Base-by-base conservation (phyloP, 2,329 filamentous ascomycete genomes). In the Macrophomina tecta region DNA sequence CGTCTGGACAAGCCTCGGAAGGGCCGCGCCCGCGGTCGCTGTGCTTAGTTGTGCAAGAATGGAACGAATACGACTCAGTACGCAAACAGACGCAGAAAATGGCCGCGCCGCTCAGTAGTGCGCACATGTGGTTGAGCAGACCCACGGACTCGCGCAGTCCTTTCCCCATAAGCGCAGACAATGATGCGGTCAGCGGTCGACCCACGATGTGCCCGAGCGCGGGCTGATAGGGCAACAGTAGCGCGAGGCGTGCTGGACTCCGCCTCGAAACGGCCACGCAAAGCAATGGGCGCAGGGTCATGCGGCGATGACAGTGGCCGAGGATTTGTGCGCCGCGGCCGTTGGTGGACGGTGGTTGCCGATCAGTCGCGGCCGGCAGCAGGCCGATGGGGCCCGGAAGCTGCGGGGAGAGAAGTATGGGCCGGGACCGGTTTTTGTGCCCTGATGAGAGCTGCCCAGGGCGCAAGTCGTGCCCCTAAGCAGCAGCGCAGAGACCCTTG, bases 191-290 rank as follows among this genome's bases (percentile, higher is more conserved):
- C 30, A 62, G 45, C 58, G 58, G 42, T 11, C 42, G 14, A 16
- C 58, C 45, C 42, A 62, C 58, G 45, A 6, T 23, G 45, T 42
- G 45, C 45, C 30, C 45, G 46, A 49, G 58, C 58, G 32, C 58
- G 12, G 58, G 28, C 42, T 49, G 58, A 62, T 48, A 55, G 55
- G 55, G 40, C 40, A 18, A 45, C 16, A 9, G 58, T 62, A 12
- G 56, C 42, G 58, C 42, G 45, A 62, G 6, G 32, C 45, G 18
- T 23, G 30, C 42, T 49, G 45, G 11, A 28, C 58, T 62, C n/a
- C 16, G 58, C 58, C 58, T 18, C 45, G 58, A 38, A 46, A 36
- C 42, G 42, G 58, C 42, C 58, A 62, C 58, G 55, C 58, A 48
- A 18, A 28, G 16, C 51, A 40, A 40, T 34, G 16, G 52, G 34